Conservation (phyloP, 78 protist species). For the Mantamonas sphyraenae region DNA sequence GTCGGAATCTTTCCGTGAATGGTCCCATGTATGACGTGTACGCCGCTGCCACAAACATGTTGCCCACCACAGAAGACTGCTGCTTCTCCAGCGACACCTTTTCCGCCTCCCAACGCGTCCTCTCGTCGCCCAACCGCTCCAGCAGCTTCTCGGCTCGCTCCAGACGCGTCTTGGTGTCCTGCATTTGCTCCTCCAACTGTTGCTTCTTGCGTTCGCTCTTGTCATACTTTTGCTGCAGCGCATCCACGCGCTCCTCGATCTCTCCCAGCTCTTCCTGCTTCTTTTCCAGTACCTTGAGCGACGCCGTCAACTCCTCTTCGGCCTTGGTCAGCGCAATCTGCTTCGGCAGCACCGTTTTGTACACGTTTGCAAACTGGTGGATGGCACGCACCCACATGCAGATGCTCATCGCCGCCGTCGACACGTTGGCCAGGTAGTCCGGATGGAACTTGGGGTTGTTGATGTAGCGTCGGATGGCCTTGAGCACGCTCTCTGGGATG, state of each 20-base stretch:
- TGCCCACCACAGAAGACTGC: conserved; percentile 45
- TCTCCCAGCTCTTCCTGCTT: not conserved
- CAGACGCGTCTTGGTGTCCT: conserved; percentile 27
- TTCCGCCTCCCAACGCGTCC: conserved; percentile 54
- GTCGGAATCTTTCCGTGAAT: conserved; percentile 42
- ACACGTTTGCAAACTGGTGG: not conserved
- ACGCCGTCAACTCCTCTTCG: not conserved
- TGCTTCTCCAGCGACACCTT: conserved; percentile 9
- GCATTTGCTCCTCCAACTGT: conserved; percentile 29
- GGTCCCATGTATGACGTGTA: conserved; percentile 72
- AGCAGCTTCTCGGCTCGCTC: conserved; percentile 67
- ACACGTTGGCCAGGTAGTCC: conserved; percentile 33
- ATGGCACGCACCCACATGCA: conserved; percentile 51
- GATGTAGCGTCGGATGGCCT: conserved; percentile 18
- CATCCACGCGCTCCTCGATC: not conserved
- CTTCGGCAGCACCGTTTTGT: not conserved
- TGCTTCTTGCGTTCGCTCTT: conserved; percentile 44
- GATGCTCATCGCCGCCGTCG: conserved; percentile 57
- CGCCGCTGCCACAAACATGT: conserved; percentile 62
- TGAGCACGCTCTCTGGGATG: conserved; percentile 37
- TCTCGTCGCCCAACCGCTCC: conserved; percentile 63
- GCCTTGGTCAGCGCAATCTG: not conserved
- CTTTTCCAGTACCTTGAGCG: not conserved
- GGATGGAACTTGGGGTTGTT: conserved; percentile 21
- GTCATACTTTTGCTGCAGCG: conserved; percentile 24